A percentile compares a stretch with the other conserved stretches of the same genome.
phyloP scores from a whole-genome alignment of 108 stramenopile genomes.

The Fragilaria crotonensis region DNA sequence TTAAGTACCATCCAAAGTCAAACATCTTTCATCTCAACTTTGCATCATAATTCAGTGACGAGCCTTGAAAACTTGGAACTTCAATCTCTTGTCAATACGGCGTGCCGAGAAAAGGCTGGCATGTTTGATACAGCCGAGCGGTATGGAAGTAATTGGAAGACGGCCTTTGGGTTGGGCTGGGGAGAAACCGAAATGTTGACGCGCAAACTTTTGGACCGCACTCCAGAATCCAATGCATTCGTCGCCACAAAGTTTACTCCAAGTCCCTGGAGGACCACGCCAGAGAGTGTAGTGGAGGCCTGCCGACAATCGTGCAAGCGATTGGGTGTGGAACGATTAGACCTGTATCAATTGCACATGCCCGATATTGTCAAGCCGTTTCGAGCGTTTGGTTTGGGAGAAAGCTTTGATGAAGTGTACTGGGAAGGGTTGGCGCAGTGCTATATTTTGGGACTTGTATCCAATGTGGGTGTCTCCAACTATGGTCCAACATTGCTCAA shows the following conservation, averaged over 20 bases:
- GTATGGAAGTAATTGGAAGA: conserved; percentile 50
- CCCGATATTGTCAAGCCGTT: conserved; percentile 64
- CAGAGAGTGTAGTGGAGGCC: conserved; percentile 51
- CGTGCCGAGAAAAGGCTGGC: conserved; percentile 25
- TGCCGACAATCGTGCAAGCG: conserved; percentile 45
- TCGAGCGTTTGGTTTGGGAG: conserved; percentile 22
- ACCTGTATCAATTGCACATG: conserved; percentile 70
- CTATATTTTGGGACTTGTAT: conserved; percentile 44
- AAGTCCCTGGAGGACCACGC: conserved; percentile 47
- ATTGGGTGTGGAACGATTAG: conserved; percentile 55
- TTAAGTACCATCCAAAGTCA: background rate
- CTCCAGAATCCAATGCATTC: conserved; percentile 11
- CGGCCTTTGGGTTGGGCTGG: conserved; percentile 46
- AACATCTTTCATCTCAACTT: too few species aligned
- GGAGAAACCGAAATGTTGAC: conserved; percentile 46
- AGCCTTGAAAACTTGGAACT: conserved; percentile 35
- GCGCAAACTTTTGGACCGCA: conserved; percentile 14
- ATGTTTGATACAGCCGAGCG: conserved; percentile 68
- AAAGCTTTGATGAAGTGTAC: conserved; percentile 36
- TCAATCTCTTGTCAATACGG: conserved; percentile 20
- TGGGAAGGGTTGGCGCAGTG: conserved; percentile 67
- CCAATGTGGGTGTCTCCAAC: conserved; percentile 65
- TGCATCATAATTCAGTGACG: conserved; percentile 13
- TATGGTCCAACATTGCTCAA: conserved; percentile 50
- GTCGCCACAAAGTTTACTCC: conserved; percentile 68